phyloP scores from a whole-genome alignment of 202 grass and related monocot species.

The Brachypodium distachyon region DNA sequence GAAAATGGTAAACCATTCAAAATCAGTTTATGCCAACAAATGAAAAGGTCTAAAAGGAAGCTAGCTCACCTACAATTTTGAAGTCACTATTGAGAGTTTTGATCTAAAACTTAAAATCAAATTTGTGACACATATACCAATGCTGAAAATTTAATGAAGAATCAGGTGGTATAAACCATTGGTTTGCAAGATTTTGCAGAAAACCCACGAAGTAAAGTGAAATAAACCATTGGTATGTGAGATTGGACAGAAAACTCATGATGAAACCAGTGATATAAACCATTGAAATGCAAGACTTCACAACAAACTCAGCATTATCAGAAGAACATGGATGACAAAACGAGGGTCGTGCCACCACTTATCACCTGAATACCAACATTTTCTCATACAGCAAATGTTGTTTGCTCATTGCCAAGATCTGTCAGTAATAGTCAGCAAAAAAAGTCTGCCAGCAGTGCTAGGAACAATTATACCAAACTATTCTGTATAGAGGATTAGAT shows the following conservation, averaged over 20 bases:
- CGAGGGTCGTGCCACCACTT: too few species aligned
- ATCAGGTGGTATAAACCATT: not conserved
- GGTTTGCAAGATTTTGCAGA: not conserved
- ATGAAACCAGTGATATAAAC: not conserved
- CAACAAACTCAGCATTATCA: not conserved
- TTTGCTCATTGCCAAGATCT: not conserved
- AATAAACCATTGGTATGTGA: not conserved
- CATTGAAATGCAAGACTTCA: too few species aligned
- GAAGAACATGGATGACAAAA: not conserved
- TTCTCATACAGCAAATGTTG: not conserved
- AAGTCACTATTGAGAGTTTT: too few species aligned
- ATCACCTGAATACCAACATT: not conserved
- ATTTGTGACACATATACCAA: not conserved
- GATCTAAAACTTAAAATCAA: too few species aligned
- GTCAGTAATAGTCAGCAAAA: not conserved
- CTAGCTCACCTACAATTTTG: too few species aligned
- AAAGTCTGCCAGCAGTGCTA: not conserved
- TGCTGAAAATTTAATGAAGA: not conserved
- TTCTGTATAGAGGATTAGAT: constrained; percentile 12
- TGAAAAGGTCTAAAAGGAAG: not conserved
- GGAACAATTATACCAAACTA: not conserved
- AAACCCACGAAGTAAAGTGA: too few species aligned
- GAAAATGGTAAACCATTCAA: not conserved
- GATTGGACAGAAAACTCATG: not conserved
- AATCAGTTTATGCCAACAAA: not conserved